Evolutionary conservation across 2,329 filamentous ascomycete species (phyloP).

Genomic region (Pseudocercospora crystallina): DNA sequence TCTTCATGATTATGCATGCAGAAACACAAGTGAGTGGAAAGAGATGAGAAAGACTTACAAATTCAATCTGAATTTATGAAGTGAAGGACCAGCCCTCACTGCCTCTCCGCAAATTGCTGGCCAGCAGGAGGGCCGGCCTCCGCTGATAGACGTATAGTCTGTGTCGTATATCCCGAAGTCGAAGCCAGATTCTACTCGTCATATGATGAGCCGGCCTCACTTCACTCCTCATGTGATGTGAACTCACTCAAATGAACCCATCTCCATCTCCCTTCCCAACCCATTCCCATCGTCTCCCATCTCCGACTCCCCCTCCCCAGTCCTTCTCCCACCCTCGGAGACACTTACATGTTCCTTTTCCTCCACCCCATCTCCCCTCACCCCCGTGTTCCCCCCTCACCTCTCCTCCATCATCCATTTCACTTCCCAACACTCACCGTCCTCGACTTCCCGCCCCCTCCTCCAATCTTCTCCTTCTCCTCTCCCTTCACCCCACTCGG

Average conservation of each 20-base stretch:
- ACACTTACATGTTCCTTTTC: neutral
- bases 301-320: neutral
- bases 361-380: neutral
- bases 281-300: neutral
- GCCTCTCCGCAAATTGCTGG: too few species aligned
- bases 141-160: too few species aligned
- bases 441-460: neutral
- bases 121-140: too few species aligned
- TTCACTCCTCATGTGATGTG: neutral
- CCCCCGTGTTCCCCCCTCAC: too few species aligned
- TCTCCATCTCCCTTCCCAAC: neutral
- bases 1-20: conserved; percentile 1
- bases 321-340: neutral
- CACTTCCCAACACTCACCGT: neutral
- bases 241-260: neutral
- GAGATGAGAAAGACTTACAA: neutral
- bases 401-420: neutral
- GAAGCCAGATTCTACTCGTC: too few species aligned
- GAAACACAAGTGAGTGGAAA: neutral
- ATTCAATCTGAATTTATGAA: neutral
- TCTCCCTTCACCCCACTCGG: neutral
- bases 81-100: too few species aligned
- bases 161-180: too few species aligned
- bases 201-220: neutral
- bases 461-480: neutral